Evolutionary conservation across 2,329 filamentous ascomycete species (phyloP).

Genomic region (Neonectria faginata): DNA sequence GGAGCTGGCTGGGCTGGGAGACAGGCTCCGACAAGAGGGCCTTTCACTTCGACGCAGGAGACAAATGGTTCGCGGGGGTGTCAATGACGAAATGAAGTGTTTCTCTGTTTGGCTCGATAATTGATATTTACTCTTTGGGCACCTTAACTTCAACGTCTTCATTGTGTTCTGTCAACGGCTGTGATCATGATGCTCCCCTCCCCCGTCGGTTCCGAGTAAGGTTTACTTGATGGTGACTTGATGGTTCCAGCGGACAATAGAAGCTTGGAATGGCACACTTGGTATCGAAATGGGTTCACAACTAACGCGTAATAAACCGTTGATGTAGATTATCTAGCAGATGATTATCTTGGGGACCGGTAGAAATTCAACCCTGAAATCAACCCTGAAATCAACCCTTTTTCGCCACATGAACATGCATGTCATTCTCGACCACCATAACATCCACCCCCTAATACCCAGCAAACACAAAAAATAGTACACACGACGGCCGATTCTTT

Average conservation of each 20-base stretch:
- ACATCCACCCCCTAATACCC: too few relatives aligned
- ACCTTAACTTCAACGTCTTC: neutral
- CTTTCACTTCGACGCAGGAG: conserved; percentile 22
- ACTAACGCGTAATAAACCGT: neutral
- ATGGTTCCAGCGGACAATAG: neutral
- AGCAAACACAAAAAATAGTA: neutral
- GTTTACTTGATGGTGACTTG: neutral
- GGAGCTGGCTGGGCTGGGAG: conserved; percentile 35
- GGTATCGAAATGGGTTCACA: neutral
- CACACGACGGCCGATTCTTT: neutral
- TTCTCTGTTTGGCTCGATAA: conserved; percentile 35
- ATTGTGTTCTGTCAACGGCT: neutral
- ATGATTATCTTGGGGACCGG: neutral
- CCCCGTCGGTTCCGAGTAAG: neutral
- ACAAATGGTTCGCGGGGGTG: conserved; percentile 36
- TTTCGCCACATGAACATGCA: neutral
- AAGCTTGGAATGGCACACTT: neutral
- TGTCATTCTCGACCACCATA: neutral
- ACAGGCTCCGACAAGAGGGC: conserved; percentile 30
- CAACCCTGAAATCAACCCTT: neutral
- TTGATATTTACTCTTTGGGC: conserved; percentile 23
- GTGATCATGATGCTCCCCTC: neutral
- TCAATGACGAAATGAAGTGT: conserved; percentile 48
- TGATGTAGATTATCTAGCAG: neutral
- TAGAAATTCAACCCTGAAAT: neutral